Percentiles rank a stretch among this genome's conserved stretches.
These are phyloP conservation scores for Fagopyrum esculentum DNA, from an alignment of 148 eudicot species.

Conservation along the genomic window DNA sequence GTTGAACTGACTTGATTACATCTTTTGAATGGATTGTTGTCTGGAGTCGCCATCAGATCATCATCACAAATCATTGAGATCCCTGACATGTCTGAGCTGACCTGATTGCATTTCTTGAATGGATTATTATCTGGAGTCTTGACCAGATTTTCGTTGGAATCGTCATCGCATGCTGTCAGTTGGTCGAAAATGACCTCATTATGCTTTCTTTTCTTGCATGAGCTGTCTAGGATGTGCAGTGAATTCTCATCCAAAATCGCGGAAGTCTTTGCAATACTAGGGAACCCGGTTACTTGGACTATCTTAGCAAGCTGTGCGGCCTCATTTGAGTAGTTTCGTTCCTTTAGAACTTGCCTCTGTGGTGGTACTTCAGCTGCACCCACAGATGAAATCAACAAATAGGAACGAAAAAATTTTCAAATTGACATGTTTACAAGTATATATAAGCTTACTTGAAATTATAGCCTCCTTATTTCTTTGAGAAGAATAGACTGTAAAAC, in stretches of 20 bases:
- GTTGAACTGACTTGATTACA: background rate
- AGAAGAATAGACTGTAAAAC: constrained; percentile 34
- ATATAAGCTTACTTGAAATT: constrained; percentile 10
- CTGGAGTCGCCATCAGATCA: background rate
- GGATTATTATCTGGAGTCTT: constrained; percentile 21
- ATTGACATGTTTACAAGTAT: background rate
- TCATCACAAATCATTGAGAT: background rate
- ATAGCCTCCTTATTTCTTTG: constrained; percentile 19
- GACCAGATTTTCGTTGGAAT: background rate
- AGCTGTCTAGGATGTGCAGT: background rate
- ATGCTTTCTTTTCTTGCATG: constrained; percentile 9
- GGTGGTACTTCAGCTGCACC: constrained; percentile 16
- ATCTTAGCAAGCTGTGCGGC: constrained; percentile 32
- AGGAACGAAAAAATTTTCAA: background rate
- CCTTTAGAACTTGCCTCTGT: constrained; percentile 26
- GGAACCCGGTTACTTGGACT: constrained; percentile 8
- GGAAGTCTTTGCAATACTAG: constrained; percentile 17
- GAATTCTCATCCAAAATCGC: constrained; percentile 15
- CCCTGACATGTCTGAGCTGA: background rate
- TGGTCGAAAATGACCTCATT: background rate
- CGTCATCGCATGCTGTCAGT: background rate
- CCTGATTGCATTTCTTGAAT: background rate
- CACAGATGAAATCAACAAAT: background rate
- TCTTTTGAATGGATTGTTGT: background rate
- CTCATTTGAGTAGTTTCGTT: constrained; percentile 36